Base-by-base conservation (phyloP, 306 rosid species). In the Glycine tomentella region DNA sequence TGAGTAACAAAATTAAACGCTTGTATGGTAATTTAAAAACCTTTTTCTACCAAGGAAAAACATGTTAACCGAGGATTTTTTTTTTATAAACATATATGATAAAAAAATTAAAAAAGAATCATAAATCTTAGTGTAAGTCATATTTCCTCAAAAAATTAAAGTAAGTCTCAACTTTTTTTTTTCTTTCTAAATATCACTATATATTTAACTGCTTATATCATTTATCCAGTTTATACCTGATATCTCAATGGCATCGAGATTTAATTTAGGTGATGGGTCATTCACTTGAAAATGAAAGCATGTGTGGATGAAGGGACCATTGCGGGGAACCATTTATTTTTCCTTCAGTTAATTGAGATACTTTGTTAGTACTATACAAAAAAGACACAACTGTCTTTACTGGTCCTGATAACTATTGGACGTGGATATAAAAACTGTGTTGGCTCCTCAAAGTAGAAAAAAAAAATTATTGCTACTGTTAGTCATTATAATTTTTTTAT, bases 231-330 rank as follows among this genome's bases (percentile, higher is more conserved):
- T 38, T 52, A 8, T 53, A 61, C 62, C 17, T 76, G 72, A 66
- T 63, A 40, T 62, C 34, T 67, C 1, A 48, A 51, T 64, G 69
- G 45, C 80, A 67, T 34, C 11, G 4, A 56, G 51, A 82, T 34
- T 40, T 25, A 69, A 69, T 65, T 55, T 80, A 61, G 57, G 59
- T 59, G 51, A 46, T 42, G 64, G 51, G 58, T 73, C 75, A 42
- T 53, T 79, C 80, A 67, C n/a, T 67, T 51, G 69, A 72, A 76
- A 34, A 66, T 57, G 76, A 79, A 67, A 38, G 81, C 87, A 80
- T 70, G 86, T 74, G 87, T 74, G 87, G 74, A 78, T 81, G 79
- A 71, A 75, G 90, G 90, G 87, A 71, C 84, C 81, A 84, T 34
- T 8, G 10, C 16, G 33, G 63, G 65, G 33, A 57, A 42, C 66